Evolutionary conservation across 2,329 filamentous ascomycete genomes (phyloP), one percentile per base, ranked within the genome.

Genomic region (Neurospora sp.): DNA sequence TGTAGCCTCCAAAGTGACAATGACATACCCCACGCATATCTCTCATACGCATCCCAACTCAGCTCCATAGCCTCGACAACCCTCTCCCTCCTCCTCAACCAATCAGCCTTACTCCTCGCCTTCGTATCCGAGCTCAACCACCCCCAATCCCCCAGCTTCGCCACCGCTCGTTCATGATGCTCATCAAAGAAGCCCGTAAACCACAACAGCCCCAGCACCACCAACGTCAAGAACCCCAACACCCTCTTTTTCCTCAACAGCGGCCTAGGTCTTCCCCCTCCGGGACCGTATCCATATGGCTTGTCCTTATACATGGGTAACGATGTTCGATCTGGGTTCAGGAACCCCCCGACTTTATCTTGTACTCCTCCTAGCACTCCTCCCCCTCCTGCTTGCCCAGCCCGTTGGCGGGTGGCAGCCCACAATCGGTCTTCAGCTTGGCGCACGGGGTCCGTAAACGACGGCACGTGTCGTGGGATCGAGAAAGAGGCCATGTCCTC

Each of bases 271-370:
- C 87, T 86, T 75, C 87, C 84, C 75, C 87, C 86, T 74, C 86
- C 84, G 72, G 87, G 85, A 82, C 62, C 84, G 76, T 92, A 90
- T 68, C 85, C 86, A 78, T 92, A 96, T n/a, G 96, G 96, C 80
- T 99, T 99, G 82, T 99, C 96, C 82, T 99, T 99, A 84, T 99
- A 99, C 91, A 98, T 94, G 66, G 96, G 96, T 73, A 99, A 83
- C 70, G 88, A 84, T 72, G 79, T 82, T 76, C 72, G 40, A 72
- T 79, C 80, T 33, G 81, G 86, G 43, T 89, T 87, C 72, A 94
- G 89, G 71, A 93, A 85, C 71, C 84, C 85, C 68, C 86, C 86
- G 42, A 93, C 83, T 72, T 86, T 88, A 75, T 87, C 86, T 67
- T 90, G 84, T 46, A 93, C 83, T 67, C 82, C 84, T 71, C 82